These are phyloP conservation scores for Musa acuminata DNA, from an alignment of 176 grass and related monocot species.

Conservation along the genomic window DNA sequence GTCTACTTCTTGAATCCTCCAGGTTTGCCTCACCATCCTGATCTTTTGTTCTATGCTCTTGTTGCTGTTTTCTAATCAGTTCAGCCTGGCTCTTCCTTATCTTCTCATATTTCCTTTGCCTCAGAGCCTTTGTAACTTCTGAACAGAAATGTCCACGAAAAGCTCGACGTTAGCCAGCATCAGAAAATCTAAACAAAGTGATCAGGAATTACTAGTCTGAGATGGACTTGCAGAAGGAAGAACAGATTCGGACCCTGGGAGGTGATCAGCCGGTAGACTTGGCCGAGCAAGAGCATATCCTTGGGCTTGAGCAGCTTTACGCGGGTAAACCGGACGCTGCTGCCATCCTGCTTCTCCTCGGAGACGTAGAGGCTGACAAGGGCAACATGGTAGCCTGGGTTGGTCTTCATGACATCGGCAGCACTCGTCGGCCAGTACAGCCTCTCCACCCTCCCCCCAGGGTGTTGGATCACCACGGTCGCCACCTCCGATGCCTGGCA, in stretches of 20 bases:
- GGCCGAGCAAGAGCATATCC: conserved; percentile 73
- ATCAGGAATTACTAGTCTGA: background rate
- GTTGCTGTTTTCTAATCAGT: conserved; percentile 38
- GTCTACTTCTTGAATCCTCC: background rate
- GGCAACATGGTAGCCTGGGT: conserved; percentile 86
- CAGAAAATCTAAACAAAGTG: background rate
- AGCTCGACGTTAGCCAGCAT: background rate
- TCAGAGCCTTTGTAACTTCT: conserved; percentile 91
- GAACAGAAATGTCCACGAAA: conserved; percentile 3
- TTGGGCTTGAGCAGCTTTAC: conserved; percentile 97
- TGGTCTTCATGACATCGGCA: conserved; percentile 67
- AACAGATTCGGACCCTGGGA: conserved; percentile 50
- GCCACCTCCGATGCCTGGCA: conserved; percentile 93
- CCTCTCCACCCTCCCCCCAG: conserved; percentile 80
- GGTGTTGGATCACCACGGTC: conserved; percentile 71
- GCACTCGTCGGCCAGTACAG: conserved; percentile 72
- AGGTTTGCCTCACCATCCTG: background rate
- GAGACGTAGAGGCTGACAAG: conserved; percentile 64
- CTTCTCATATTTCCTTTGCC: conserved; percentile 72
- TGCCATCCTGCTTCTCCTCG: conserved; percentile 7
- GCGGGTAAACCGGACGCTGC: conserved; percentile 46
- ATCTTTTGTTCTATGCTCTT: conserved; percentile 20
- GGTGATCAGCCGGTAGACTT: conserved; percentile 92
- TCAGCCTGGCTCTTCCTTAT: conserved; percentile 38
- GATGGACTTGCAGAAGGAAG: too few species aligned